Evolutionary conservation across 331 rosid species (phyloP), one percentile per base, ranked within the genome.

Genomic region (Acacia pycnantha): DNA sequence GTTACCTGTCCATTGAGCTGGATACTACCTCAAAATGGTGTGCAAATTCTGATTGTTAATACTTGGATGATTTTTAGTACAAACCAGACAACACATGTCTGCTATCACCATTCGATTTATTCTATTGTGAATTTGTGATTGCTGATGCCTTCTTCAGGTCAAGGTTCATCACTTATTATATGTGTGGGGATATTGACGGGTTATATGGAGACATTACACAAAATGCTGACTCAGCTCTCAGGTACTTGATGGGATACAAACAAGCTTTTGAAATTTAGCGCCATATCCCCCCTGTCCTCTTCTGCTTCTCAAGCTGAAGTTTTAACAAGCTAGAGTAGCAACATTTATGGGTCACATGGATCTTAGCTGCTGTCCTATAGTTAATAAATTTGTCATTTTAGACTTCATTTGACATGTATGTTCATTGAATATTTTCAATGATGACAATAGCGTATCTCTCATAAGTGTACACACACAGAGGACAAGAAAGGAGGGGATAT

Each of bases 141-240:
- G 58, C 62, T 59, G 58, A 21, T 84, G 66, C 79, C 41, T 83
- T 81, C 86, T 88, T 69, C 97, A 95, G 99, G 99, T 84, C 99
- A 95, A 84, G 99, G 99, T 76, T 93, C 99, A 27, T 92, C 97
- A 80, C 88, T 93, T 71, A 92, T 95, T 81, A 90, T 95, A 76
- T 95, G 99, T 35, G 97, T 95, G 54, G 97, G 95, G 82, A 95
- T 95, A 86, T 85, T 95, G 90, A 91, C 93, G 46, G 98, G 99
- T 80, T 95, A 95, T 84, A 92, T 92, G 77, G 99, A 93, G 86
- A 95, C 97, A 13, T 74, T 93, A 79, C 83, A 92, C 90, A 95
- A 92, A 84, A 95, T 95, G 99, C 68, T 95, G 89, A 90, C 89
- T 71, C 98, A 90, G 91, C 97, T 93, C 70, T 93, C 98, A 85